Evolutionary conservation across 2,329 filamentous ascomycete species (phyloP), one percentile per base, ranked within the genome.

Genomic region (Nemania sp.): DNA sequence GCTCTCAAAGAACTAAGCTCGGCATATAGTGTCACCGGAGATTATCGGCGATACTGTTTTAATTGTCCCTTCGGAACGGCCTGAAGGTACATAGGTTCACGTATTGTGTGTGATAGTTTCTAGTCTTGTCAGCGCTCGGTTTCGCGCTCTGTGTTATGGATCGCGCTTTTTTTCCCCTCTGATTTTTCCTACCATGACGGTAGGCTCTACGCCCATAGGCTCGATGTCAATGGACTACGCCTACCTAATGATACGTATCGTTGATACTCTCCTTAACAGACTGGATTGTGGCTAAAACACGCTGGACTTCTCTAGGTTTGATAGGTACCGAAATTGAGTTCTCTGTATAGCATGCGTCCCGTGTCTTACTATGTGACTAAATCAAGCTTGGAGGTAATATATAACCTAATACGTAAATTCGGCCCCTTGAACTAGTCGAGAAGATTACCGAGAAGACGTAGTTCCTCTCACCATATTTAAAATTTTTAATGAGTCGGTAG

Each of bases 1-100:
- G 49, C 60, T 60, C 6, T 64, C 71, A 0, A 77, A 68, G 69
- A 78, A 78, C 52, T 78, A 75, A 63, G 52, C 20, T 18, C n/a
- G 38, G 27, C 29, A 22, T 13, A 47, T 58, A n/a, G 20, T 24
- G n/a, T 24, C 20, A 22, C 38, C 18, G 18, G 45, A 51, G 26
- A 24, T 20, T 22, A 18, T 59, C 49, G 24, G 22, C 22, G n/a
- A 56, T 51, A 26, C 6, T 64, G 24, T 60, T 57, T 58, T 29
- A 29, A 53, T 51, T 43, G 32, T 26, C 38, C 26, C 1, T 63
- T 55, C 41, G 13, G 51, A 52, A 32, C 69, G 47, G 24, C 24
- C 38, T 32, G 56, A 51, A 20, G 49, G 52, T 43, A 45, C 62
- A 51, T 49, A 55, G 53, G 47, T 52, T 64, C n/a, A 35, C 22